Percentiles rank a stretch among this genome's conserved stretches.
Evolutionary conservation across 305 asterid genomes (phyloP).

Genomic region (Withania somnifera): DNA sequence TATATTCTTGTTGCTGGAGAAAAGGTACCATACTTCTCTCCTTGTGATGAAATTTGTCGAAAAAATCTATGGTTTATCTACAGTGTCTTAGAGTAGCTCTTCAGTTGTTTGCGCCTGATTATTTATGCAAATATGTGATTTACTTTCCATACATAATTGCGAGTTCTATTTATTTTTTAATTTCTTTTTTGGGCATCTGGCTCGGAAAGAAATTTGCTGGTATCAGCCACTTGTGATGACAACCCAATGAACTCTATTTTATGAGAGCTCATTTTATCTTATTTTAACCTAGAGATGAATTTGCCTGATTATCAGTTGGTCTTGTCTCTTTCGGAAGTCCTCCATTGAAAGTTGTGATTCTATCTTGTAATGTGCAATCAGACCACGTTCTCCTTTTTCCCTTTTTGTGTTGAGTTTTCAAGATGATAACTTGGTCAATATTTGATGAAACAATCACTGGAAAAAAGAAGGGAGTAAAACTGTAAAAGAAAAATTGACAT

Average conservation of each 20-base stretch:
- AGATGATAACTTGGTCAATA: background rate
- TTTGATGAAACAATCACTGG: background rate
- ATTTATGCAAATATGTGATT: background rate
- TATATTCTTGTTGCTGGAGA: constrained; percentile 97
- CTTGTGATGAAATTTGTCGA: background rate
- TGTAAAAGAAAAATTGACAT: background rate
- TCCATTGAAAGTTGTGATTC: background rate
- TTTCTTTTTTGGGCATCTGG: background rate
- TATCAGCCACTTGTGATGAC: background rate
- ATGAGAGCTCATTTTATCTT: background rate
- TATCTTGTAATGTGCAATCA: background rate
- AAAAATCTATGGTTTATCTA: background rate
- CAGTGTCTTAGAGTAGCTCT: background rate
- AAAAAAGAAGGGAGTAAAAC: background rate
- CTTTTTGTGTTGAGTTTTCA: background rate
- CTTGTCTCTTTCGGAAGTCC: background rate
- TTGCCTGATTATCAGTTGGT: background rate
- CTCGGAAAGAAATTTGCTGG: background rate
- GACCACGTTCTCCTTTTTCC: background rate
- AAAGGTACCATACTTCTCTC: constrained; percentile 42
- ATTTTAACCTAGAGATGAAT: background rate
- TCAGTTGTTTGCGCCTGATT: background rate
- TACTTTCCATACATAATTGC: background rate
- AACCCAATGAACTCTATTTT: background rate
- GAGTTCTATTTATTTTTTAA: too few relatives aligned